phyloP scores from a whole-genome alignment of 257 asterid genomes.

The Cinchona pubescens region DNA sequence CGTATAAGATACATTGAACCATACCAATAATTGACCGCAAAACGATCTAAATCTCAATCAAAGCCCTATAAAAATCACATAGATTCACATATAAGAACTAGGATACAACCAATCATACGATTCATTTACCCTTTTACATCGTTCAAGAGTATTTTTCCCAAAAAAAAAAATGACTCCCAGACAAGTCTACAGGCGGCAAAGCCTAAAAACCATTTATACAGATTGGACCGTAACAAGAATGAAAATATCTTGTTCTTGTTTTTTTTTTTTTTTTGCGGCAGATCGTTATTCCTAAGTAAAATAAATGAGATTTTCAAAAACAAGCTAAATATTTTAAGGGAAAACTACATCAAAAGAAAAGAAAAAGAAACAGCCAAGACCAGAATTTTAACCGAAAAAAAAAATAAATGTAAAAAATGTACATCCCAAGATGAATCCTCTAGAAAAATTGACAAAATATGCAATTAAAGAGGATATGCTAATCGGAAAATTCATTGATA shows the following conservation, averaged over 20 bases:
- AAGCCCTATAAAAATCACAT: background rate
- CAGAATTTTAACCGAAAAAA: background rate
- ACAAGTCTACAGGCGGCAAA: background rate
- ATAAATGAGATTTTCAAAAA: too few species aligned
- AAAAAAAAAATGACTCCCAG: background rate
- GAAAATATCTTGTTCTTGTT: too few species aligned
- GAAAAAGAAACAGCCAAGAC: background rate
- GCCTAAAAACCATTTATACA: background rate
- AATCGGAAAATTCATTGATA: too few species aligned
- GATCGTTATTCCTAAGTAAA: too few species aligned
- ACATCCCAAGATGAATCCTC: slow-evolving; percentile 29
- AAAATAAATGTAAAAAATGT: slow-evolving; percentile 1
- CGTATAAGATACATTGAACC: too few species aligned
- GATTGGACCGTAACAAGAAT: background rate
- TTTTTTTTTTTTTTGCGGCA: too few species aligned
- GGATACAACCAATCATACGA: background rate
- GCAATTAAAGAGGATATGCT: too few species aligned
- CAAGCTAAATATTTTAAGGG: too few species aligned
- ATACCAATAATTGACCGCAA: background rate
- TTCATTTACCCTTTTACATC: background rate
- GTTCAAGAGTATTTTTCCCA: background rate
- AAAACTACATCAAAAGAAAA: background rate
- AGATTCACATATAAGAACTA: background rate
- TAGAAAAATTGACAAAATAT: too few species aligned
- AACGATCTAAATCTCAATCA: background rate